Base-by-base conservation (phyloP, 352 stramenopile genomes). In the Phytophthora macrochlamydospora region DNA sequence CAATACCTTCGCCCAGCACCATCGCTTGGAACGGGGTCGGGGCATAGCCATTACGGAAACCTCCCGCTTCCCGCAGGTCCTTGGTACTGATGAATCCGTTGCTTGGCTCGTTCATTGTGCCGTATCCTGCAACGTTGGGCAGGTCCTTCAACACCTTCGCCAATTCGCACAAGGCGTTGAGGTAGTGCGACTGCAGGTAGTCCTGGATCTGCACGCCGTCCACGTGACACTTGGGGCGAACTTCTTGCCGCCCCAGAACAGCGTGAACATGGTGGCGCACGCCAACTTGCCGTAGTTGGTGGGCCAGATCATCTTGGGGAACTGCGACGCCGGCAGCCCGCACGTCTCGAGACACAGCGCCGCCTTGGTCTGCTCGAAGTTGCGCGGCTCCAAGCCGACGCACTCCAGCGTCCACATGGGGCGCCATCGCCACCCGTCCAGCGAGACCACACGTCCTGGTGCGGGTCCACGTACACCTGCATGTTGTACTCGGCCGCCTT, bases 241-340 rank as follows among this genome's bases (percentile, higher is more conserved):
- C 12, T 70, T 68, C 44, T 85, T 70, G 37, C 92, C 92, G 14
- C 73, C 87, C 65, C 74, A 97, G 63, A 97, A 97, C 1, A 97
- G 70, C 43, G 89, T 97, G 59, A 95, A 97, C 92, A 97, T 97
- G 13, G 91, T 97, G 6, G 86, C 89, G 46, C 76, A 83, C 3
- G 78, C 90, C 50, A 94, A 79, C 53, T 96, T 96, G 68, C 87
- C 91, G 65, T 97, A 95, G 65, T 97, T 97, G 44, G 89, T 93
- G 14, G 84, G 87, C 91, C 91, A 97, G 59, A 95, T 90, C 91
- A 97, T 97, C 67, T 93, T 94, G 24, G 89, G 89, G 56, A 89
- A 92, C 50, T 80, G 53, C 18, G 45, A 76, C 31, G 71, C 67
- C 8, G 44, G 63, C 3, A 62, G 12, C 4, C 75, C 77, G n/a